Evolutionary conservation across 2,329 filamentous ascomycete species (phyloP).

Genomic region (Aspergillus arachidicola): DNA sequence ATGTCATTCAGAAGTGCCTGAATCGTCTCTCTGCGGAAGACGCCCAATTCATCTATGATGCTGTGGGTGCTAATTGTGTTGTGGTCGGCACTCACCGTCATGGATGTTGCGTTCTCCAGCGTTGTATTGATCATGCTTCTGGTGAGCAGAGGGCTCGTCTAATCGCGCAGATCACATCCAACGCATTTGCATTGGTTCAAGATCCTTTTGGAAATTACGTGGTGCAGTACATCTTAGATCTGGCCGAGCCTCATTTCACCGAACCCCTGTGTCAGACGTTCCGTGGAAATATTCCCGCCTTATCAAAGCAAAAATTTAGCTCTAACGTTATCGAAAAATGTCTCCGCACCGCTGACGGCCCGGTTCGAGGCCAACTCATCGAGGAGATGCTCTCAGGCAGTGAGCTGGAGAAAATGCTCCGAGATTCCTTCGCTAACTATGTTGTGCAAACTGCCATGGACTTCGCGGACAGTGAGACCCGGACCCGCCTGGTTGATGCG

Average conservation of each 20-base stretch:
- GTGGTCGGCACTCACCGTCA: conserved; percentile 95
- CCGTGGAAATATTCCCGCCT: conserved; percentile 67
- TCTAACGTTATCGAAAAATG: conserved; percentile 99
- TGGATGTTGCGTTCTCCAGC: conserved; percentile 95
- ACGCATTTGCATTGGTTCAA: conserved; percentile 87
- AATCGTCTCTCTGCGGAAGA: conserved; percentile 86
- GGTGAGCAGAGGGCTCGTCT: conserved; percentile 86
- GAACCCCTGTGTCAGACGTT: conserved; percentile 85
- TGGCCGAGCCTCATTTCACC: conserved; percentile 85
- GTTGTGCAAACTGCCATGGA: conserved; percentile 96
- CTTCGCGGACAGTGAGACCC: conserved; percentile 73
- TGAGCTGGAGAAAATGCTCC: conserved; percentile 85
- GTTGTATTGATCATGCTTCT: conserved; percentile 95
- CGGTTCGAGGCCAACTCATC: conserved; percentile 78
- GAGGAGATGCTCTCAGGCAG: conserved; percentile 73
- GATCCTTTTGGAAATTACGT: conserved; percentile 99
- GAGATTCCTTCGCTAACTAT: conserved; percentile 95
- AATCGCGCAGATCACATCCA: conserved; percentile 81
- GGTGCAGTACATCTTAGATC: conserved; percentile 95
- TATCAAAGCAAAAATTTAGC: conserved; percentile 97
- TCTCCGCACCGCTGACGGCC: conserved; percentile 76
- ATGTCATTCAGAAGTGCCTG: conserved; percentile 98
- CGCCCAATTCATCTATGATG: conserved; percentile 95
- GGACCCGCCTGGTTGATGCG: conserved; percentile 74
- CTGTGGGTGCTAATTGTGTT: conserved; percentile 83